Conservation (phyloP, 176 grass and related monocot genomes). For the Raddia guianensis region DNA sequence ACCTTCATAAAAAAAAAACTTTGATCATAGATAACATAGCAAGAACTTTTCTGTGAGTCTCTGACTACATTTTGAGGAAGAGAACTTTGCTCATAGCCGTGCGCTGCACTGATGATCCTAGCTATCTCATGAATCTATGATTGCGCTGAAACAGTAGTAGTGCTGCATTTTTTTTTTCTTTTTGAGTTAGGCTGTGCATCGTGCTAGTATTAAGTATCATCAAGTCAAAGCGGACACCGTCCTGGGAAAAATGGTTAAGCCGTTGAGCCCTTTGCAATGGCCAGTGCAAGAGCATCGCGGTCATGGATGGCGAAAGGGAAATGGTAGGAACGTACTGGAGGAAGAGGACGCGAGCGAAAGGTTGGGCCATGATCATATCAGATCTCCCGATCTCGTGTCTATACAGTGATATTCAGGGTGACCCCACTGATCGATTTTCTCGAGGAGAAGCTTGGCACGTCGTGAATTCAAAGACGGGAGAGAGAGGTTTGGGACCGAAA, state of each 20-base stretch:
- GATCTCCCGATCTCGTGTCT: background rate
- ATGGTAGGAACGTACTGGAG: background rate
- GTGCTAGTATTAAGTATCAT: background rate
- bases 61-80: slow-evolving; percentile 29
- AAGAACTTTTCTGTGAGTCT: slow-evolving; percentile 31
- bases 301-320: slow-evolving; percentile 22
- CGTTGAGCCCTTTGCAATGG: background rate
- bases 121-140: background rate
- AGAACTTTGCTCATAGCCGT: background rate
- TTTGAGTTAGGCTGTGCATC: background rate
- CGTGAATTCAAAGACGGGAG: background rate
- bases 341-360: slow-evolving; percentile 1
- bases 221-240: background rate
- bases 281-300: background rate
- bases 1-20: too few species aligned
- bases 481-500: background rate
- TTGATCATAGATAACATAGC: too few species aligned
- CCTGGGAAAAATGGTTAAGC: background rate
- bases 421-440: slow-evolving; percentile 19
- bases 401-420: background rate
- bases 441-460: slow-evolving; percentile 9
- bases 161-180: background rate
- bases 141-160: background rate
- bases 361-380: background rate
- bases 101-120: background rate